Percentiles rank a stretch among this genome's conserved stretches.
These are phyloP conservation scores for Mortierella hygrophila DNA, from an alignment of 192 early-diverging fungal species.

Conservation along the genomic window DNA sequence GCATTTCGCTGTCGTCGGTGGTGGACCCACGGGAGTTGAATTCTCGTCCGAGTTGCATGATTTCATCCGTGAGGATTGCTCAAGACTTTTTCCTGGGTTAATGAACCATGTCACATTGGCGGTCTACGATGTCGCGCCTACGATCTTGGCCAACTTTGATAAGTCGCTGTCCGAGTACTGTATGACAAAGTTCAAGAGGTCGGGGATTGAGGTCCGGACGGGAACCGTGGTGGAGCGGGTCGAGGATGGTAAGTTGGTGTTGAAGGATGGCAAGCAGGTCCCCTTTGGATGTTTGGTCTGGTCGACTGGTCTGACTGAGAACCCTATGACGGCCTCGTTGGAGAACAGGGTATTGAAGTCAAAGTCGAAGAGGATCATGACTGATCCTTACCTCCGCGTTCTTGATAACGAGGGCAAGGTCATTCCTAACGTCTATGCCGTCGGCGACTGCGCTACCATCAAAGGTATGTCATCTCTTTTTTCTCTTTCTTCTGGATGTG, in stretches of 20 bases:
- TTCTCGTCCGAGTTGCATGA: slow-evolving; percentile 66
- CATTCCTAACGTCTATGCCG: slow-evolving; percentile 70
- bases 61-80: slow-evolving; percentile 86
- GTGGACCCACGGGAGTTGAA: slow-evolving; percentile 81
- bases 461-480: slow-evolving; percentile 51
- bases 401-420: slow-evolving; percentile 67
- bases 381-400: slow-evolving; percentile 82
- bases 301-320: slow-evolving; percentile 80
- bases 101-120: slow-evolving; percentile 72
- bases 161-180: slow-evolving; percentile 80
- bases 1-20: slow-evolving; percentile 90
- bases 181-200: slow-evolving; percentile 77
- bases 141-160: slow-evolving; percentile 85
- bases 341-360: slow-evolving; percentile 45
- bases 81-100: slow-evolving; percentile 78
- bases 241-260: slow-evolving; percentile 60
- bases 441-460: slow-evolving; percentile 93
- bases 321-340: slow-evolving; percentile 61
- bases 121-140: slow-evolving; percentile 85
- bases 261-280: slow-evolving; percentile 63
- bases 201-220: slow-evolving; percentile 82
- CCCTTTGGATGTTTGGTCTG: slow-evolving; percentile 57
- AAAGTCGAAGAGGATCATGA: slow-evolving; percentile 69
- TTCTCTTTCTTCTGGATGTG: background rate
- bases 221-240: slow-evolving; percentile 73